Base-by-base conservation (phyloP, 345 rosid species). In the Laguncularia racemosa region DNA sequence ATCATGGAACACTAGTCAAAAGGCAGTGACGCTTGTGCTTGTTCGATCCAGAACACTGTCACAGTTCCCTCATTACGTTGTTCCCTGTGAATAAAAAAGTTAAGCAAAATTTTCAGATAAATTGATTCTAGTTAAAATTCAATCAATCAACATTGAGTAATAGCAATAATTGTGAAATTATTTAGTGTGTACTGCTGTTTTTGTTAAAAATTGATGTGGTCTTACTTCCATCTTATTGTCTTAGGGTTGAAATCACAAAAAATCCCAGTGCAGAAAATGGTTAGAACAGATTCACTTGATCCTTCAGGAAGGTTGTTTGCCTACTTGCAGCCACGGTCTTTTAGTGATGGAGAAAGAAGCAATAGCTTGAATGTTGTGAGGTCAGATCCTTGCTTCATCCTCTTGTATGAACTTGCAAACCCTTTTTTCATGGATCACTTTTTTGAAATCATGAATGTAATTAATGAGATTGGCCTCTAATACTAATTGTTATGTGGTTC, bases 281-380 rank as follows among this genome's bases (percentile, higher is more conserved):
- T 93, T 48, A 83, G 99, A 79, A 87, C 88, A 19, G 97, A 93
- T 76, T 81, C 84, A 60, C 75, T 74, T 33, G 86, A 83, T 66
- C 99, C 97, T 64, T 91, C 95, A 18, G 99, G 99, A 77, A 81
- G 96, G 77, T 63, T 93, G 82, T 88, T 85, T 73, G 88, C 95
- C 53, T 93, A 77, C 64, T 64, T 86, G 73, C 80, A 68, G 61
- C 69, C 75, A 57, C 84, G 76, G 65, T 72, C 91, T 57, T 62
- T 47, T 38, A 69, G 63, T n/a, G 62, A 65, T 28, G 57, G 58
- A 70, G 89, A 68, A 61, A 73, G 26, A 51, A 68, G 71, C 58
- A 67, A 77, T 57, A 73, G 68, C 64, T 75, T 92, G 84, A 73
- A 67, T 75, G 80, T 77, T 55, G 82, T 89, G 49, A 89, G 98